A percentile compares a stretch with the other conserved stretches of the same genome.
Conservation (phyloP, 768 basidiomycete genomes). For the Russula foetens region DNA sequence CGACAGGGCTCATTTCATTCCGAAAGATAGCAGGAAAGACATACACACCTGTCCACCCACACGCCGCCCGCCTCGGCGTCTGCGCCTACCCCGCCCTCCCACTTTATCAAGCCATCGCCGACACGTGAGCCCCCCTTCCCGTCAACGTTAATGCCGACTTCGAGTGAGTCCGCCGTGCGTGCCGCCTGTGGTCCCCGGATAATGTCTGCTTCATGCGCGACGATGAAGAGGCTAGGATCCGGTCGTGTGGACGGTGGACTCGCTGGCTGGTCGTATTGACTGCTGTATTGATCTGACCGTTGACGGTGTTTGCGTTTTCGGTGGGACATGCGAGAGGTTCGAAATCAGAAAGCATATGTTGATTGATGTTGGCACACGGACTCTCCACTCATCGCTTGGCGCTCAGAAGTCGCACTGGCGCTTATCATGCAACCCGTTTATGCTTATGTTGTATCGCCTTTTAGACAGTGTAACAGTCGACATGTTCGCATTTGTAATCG, state of each 20-base stretch:
- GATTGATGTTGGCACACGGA: not conserved
- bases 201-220: constrained; percentile 74
- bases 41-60: constrained; percentile 82
- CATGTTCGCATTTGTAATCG: too few species aligned
- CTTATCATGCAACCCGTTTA: too few species aligned
- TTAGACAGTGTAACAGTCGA: too few species aligned
- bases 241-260: not conserved
- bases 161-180: constrained; percentile 31
- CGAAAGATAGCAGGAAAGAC: constrained; percentile 14
- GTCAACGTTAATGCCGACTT: constrained; percentile 21
- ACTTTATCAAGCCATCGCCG: constrained; percentile 30
- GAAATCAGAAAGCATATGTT: not conserved
- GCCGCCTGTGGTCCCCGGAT: constrained; percentile 42
- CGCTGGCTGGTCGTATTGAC: not conserved
- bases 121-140: constrained; percentile 17
- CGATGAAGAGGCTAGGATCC: constrained; percentile 32
- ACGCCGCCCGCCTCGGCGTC: constrained; percentile 24
- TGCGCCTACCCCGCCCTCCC: constrained; percentile 1
- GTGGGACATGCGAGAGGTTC: constrained; percentile 6
- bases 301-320: constrained; percentile 22
- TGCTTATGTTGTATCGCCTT: too few species aligned
- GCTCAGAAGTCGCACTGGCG: not conserved
- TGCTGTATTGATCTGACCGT: not conserved
- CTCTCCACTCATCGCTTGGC: not conserved
- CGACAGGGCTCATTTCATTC: not conserved